Evolutionary conservation across 352 stramenopile species (phyloP).

Genomic region (Phytophthora macrochlamydospora): DNA sequence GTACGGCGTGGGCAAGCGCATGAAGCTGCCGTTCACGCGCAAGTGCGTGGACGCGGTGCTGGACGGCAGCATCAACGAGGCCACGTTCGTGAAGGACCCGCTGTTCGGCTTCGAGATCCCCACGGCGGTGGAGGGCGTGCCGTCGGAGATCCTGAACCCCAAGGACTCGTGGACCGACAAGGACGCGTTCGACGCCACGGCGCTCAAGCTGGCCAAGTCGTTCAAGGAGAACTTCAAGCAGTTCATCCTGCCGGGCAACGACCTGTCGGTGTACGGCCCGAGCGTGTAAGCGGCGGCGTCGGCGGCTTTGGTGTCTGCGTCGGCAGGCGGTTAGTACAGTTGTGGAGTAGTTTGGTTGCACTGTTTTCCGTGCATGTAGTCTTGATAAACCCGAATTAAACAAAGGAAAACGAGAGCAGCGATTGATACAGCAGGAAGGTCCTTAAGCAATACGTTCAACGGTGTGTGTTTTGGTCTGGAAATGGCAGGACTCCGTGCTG

Average conservation of each 20-base stretch:
- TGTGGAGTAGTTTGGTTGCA: constrained; percentile 4
- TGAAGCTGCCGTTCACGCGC: constrained; percentile 92
- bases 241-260: constrained; percentile 80
- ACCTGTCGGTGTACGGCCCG: constrained; percentile 68
- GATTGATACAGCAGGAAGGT: neutral
- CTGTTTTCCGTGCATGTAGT: constrained; percentile 23
- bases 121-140: constrained; percentile 63
- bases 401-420: neutral
- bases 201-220: constrained; percentile 72
- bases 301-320: neutral
- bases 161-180: constrained; percentile 83
- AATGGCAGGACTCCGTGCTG: no score
- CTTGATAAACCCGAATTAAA: constrained; percentile 27
- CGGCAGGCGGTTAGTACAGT: neutral
- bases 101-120: constrained; percentile 80
- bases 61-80: constrained; percentile 67
- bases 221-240: constrained; percentile 89
- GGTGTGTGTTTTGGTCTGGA: no score
- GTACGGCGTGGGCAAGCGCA: constrained; percentile 96
- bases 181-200: constrained; percentile 74
- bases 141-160: constrained; percentile 76
- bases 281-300: constrained; percentile 38
- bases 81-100: constrained; percentile 70
- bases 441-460: neutral
- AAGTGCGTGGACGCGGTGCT: constrained; percentile 82